Conservation (phyloP, 129 eudicot species). For the Escallonia rubra region DNA sequence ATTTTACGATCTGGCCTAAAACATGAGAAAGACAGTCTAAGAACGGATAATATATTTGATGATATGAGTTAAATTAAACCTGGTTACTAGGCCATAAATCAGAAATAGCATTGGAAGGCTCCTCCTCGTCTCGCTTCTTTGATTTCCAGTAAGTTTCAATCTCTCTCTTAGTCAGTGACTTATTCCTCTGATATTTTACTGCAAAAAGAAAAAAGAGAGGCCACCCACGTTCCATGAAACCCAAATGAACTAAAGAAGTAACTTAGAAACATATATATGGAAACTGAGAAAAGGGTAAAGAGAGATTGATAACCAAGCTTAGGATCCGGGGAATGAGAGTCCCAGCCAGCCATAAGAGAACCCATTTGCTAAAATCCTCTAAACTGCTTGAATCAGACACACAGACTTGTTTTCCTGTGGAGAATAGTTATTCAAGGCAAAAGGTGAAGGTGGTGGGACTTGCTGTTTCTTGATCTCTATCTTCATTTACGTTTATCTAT, state of each 20-base stretch:
- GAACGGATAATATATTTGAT: not conserved
- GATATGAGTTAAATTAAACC: not conserved
- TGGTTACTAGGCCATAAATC: not conserved
- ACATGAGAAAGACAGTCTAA: not conserved
- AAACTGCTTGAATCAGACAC: too few species aligned
- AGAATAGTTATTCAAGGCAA: too few species aligned
- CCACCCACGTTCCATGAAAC: not conserved
- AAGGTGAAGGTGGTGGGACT: too few species aligned
- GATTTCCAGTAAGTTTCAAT: slow-evolving; percentile 40
- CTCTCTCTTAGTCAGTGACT: slow-evolving; percentile 36
- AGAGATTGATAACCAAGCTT: slow-evolving; percentile 15
- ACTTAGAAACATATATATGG: not conserved
- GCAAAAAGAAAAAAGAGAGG: not conserved
- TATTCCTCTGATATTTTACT: slow-evolving; percentile 25
- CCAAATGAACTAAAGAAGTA: not conserved
- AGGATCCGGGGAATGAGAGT: slow-evolving; percentile 22
- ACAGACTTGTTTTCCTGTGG: too few species aligned
- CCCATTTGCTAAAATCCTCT: slow-evolving; percentile 29
- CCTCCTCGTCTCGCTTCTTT: slow-evolving; percentile 38
- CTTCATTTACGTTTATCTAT: too few species aligned
- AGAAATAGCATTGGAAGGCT: slow-evolving; percentile 2
- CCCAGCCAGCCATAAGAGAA: slow-evolving; percentile 57
- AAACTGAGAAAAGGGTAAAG: slow-evolving; percentile 2
- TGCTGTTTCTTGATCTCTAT: too few species aligned
- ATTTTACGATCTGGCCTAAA: not conserved